Base-by-base conservation (phyloP, 1,139 yeast species). In the Nematodospora anomalae region DNA sequence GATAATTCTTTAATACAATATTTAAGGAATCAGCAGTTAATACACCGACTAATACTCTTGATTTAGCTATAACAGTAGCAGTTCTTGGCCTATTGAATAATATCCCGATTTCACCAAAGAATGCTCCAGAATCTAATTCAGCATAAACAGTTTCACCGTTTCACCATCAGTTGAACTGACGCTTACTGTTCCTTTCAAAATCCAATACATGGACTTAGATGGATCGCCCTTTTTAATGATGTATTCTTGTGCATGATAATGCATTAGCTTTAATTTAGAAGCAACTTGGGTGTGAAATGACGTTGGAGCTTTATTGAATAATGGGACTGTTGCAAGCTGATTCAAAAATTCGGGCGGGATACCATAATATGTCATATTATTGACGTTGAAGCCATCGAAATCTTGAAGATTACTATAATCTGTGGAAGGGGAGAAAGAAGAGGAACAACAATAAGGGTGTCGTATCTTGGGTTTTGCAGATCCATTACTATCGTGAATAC, bases 151-250 rank as follows among this genome's bases (percentile, higher is more conserved):
- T 73, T 18, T 18, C 21, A 18, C 88, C 90, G 85, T 73, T 18
- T 18, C 21, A 18, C 88, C 90, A 54, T 83, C 92, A 4, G 85
- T 74, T 6, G 86, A 79, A 0, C 87, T 78, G 10, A 83, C 87
- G 20, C 79, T 78, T 2, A 83, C 92, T 0, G 80, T 70, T 3
- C 94, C 94, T 50, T 83, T 76, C 11, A 84, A 59, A 26, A 84
- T 80, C 89, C 90, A 83, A 52, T 83, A 83, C 87, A 84, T 82
- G 18, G 90, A 76, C 46, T 73, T 76, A n/a, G 88, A 80, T 2
- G 81, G 82, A 49, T 83, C 89, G 2, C 90, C 90, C 46, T 71
- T 78, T 41, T 78, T 79, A 34, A 83, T 79, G 28, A 83, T 79
- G 52, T 76, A 80, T 43, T 79, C 83, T 49, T 80, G 86, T 0